phyloP scores from a whole-genome alignment of 2,329 filamentous ascomycete species.

The Lachnellula arida region DNA sequence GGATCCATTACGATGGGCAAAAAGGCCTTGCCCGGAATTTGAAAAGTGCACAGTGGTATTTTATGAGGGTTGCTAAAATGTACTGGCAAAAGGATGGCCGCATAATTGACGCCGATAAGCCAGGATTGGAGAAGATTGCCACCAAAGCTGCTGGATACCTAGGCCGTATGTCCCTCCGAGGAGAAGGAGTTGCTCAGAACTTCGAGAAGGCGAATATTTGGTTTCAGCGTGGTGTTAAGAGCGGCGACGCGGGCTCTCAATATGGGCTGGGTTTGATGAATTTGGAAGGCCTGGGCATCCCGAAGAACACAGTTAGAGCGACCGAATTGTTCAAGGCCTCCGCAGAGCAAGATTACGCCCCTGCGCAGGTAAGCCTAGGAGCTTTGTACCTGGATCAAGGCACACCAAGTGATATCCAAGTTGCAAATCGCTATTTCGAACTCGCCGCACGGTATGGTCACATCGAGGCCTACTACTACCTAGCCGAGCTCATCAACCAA shows the following conservation, averaged over 20 bases:
- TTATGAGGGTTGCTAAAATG: slow-evolving; percentile 60
- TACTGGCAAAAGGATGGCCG: slow-evolving; percentile 66
- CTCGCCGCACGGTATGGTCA: slow-evolving; percentile 62
- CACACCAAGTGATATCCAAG: slow-evolving; percentile 35
- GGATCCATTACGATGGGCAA: slow-evolving; percentile 66
- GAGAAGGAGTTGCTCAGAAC: slow-evolving; percentile 64
- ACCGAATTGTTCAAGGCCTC: slow-evolving; percentile 61
- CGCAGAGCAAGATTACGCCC: slow-evolving; percentile 62
- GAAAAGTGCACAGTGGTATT: slow-evolving; percentile 61
- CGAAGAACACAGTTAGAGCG: slow-evolving; percentile 56
- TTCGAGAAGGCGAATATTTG: slow-evolving; percentile 60
- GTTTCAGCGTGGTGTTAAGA: slow-evolving; percentile 62
- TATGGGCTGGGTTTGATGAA: slow-evolving; percentile 68
- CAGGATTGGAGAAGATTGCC: slow-evolving; percentile 58
- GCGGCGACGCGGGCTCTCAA: slow-evolving; percentile 62
- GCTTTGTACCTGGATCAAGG: slow-evolving; percentile 68
- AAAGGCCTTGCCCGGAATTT: slow-evolving; percentile 57
- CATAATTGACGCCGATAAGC: slow-evolving; percentile 49
- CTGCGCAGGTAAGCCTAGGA: slow-evolving; percentile 62
- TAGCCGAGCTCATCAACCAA: slow-evolving; percentile 63
- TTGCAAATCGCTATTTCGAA: slow-evolving; percentile 64
- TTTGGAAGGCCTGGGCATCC: slow-evolving; percentile 60
- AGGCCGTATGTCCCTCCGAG: slow-evolving; percentile 66
- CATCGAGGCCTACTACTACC: slow-evolving; percentile 69
- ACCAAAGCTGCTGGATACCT: slow-evolving; percentile 67